These are phyloP conservation scores for Coriaria nepalensis DNA, from an alignment of 306 rosid genomes.

Conservation along the genomic window DNA sequence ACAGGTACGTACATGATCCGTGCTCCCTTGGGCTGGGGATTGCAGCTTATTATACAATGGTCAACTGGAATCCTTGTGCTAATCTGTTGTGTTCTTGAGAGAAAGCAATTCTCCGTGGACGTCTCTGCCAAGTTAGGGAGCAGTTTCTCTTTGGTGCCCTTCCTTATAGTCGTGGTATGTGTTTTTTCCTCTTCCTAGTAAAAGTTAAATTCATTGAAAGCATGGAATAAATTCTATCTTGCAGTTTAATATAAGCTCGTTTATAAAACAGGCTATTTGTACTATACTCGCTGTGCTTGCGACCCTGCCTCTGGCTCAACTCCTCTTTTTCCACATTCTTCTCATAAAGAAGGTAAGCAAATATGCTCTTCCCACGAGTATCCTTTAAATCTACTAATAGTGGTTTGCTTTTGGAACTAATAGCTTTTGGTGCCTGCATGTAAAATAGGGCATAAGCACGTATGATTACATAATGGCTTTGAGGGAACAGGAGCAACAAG, in stretches of 20 bases:
- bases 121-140: constrained; percentile 77
- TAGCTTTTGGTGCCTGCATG: neutral
- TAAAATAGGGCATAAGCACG: constrained; percentile 77
- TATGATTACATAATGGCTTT: constrained; percentile 94
- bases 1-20: constrained; percentile 79
- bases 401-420: no score
- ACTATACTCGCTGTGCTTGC: constrained; percentile 89
- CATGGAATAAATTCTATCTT: neutral
- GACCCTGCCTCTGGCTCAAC: constrained; percentile 85
- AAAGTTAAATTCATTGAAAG: neutral
- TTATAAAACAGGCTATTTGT: constrained; percentile 53
- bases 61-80: constrained; percentile 83
- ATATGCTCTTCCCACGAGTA: neutral
- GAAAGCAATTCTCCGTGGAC: constrained; percentile 58
- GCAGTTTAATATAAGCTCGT: neutral
- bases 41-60: constrained; percentile 99
- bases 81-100: constrained; percentile 73
- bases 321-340: constrained; percentile 92
- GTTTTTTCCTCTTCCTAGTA: neutral
- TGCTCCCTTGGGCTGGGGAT: constrained; percentile 78
- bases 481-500: constrained; percentile 96
- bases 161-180: constrained; percentile 77
- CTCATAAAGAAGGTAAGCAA: constrained; percentile 71
- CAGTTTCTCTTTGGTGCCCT: constrained; percentile 86
- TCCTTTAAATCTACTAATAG: neutral